phyloP scores from a whole-genome alignment of 768 basidiomycete genomes.

The Phylloporus sp. region DNA sequence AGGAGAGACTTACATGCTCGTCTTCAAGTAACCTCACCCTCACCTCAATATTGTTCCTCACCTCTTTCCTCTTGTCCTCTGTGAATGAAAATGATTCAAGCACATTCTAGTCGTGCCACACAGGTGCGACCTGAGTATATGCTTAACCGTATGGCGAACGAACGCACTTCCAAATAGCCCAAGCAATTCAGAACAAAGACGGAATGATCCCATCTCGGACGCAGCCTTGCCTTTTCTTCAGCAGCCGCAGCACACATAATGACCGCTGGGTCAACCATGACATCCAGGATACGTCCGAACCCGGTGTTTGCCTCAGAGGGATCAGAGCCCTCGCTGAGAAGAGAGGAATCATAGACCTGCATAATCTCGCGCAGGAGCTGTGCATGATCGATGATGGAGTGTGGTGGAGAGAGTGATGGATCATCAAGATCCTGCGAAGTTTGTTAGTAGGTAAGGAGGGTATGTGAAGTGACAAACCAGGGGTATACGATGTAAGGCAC shows the following conservation, averaged over 20 bases:
- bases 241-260: constrained; percentile 67
- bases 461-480: constrained; percentile 39
- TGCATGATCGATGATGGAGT: constrained; percentile 74
- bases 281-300: constrained; percentile 57
- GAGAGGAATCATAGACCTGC: constrained; percentile 82
- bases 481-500: constrained; percentile 51
- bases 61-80: constrained; percentile 47
- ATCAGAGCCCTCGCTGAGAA: constrained; percentile 51
- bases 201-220: constrained; percentile 71
- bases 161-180: constrained; percentile 71
- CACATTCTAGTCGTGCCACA: constrained; percentile 43
- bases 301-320: constrained; percentile 11
- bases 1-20: constrained; percentile 66
- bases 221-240: constrained; percentile 55
- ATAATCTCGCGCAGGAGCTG: constrained; percentile 87
- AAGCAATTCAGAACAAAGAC: constrained; percentile 87
- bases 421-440: constrained; percentile 60
- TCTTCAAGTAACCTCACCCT: constrained; percentile 63
- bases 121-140: not conserved
- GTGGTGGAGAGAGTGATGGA: constrained; percentile 66
- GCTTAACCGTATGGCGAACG: not conserved
- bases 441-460: not conserved
- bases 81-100: constrained; percentile 71
- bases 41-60: constrained; percentile 60
- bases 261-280: constrained; percentile 81